Base-by-base conservation (phyloP, 169 alveolate species). In the Theileria parva region DNA sequence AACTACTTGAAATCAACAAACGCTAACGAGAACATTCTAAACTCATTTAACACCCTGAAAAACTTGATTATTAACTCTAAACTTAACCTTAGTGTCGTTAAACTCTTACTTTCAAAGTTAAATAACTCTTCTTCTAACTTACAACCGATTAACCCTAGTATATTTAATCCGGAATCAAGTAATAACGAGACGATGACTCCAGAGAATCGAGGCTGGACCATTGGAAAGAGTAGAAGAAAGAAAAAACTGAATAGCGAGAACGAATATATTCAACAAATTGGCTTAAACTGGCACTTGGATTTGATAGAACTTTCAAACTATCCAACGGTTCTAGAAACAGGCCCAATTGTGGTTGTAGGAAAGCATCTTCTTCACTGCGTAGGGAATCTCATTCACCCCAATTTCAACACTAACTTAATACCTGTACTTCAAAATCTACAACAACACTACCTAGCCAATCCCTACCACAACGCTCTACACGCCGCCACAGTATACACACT, bases 391-490 rank as follows among this genome's bases (percentile, higher is more conserved):
- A 77, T 84, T 12, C 86, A 84, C 65, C 87, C 86, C 17, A 53
- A 51, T 60, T 84, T 75, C 69, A 77, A 77, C 60, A 27, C 50
- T 27, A 27, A 44, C 28, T 37, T 73, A 44, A 0, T 69, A 32
- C 90, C 90, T 6, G 37, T 84, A 12, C 57, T 84, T 8, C 60
- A 19, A 19, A 51, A 37, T 60, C 34, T 84, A 2, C 90, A 90
- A 44, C 86, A 85, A 51, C 86, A 83, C 70, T 90, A 90, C 75
- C 76, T 86, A 39, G 93, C 93, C n/a, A 90, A 90, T 61, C 95
- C 93, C 13, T 91, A 91, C 66, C 95, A 91, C 74, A 91, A 91
- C 69, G 93, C 95, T 7, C 85, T 85, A 60, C 95, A 91, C 72
- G 95, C 92, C 0, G 93, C 95, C 44, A 68, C 81, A 1, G 92